Conservation (phyloP, 768 basidiomycete species). For the Neoboletus subvelutipes region DNA sequence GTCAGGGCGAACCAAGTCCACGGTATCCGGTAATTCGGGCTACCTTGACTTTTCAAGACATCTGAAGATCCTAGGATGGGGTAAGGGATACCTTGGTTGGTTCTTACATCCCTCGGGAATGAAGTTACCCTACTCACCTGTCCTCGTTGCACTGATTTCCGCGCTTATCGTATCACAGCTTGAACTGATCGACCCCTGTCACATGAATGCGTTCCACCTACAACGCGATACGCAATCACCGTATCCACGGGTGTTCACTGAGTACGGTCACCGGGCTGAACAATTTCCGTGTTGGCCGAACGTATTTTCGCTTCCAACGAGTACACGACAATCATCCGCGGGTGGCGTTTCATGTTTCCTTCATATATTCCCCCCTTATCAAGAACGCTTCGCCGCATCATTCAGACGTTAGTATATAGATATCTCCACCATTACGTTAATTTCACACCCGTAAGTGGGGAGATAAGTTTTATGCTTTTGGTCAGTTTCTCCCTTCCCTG, state of each 20-base stretch:
- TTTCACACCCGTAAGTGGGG: slow-evolving; percentile 14
- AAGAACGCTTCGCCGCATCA: not conserved
- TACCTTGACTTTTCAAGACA: not conserved
- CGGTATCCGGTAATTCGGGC: not conserved
- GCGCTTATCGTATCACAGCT: slow-evolving; percentile 12
- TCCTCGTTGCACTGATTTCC: slow-evolving; percentile 12
- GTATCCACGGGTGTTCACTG: not conserved
- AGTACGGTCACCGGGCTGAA: not conserved
- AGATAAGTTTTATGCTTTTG: slow-evolving; percentile 1
- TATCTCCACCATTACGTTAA: slow-evolving; percentile 9
- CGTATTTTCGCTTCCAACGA: not conserved
- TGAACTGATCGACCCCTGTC: slow-evolving; percentile 7
- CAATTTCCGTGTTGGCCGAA: slow-evolving; percentile 16
- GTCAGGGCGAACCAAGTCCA: not conserved
- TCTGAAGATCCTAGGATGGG: not conserved
- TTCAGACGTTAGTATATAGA: not conserved
- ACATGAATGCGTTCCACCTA: slow-evolving; percentile 18
- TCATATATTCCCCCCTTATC: slow-evolving; percentile 7
- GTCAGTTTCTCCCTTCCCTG: slow-evolving; percentile 3
- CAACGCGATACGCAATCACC: not conserved
- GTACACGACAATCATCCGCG: slow-evolving; percentile 7
- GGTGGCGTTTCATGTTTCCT: slow-evolving; percentile 3
- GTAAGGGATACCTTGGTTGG: not conserved
- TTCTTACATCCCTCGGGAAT: slow-evolving; percentile 16
- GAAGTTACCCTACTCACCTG: not conserved